These are phyloP conservation scores for Xeromyces bisporus DNA, from an alignment of 495 filamentous ascomycete genomes.

Conservation along the genomic window DNA sequence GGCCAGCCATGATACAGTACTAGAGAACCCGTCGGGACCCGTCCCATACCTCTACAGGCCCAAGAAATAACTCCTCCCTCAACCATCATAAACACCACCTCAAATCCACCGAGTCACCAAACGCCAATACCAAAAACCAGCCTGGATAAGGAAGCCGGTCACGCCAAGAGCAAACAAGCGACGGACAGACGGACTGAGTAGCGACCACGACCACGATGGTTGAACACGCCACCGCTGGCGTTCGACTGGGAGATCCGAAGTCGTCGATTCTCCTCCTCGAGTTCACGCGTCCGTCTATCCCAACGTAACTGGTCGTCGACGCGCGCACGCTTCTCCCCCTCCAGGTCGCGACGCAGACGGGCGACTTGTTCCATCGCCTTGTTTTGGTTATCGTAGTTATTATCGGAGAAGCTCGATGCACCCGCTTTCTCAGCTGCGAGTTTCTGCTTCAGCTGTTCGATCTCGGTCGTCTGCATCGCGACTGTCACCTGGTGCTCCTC, in stretches of 20 bases:
- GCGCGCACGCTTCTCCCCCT: conserved; percentile 3
- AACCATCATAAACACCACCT: too few species aligned
- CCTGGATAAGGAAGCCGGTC: conserved; percentile 3
- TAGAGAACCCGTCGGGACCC: too few species aligned
- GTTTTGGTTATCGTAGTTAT: too few species aligned
- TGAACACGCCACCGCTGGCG: background rate
- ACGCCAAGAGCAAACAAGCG: conserved; percentile 1
- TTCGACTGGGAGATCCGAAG: conserved; percentile 5
- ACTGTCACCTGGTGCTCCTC: conserved; percentile 3
- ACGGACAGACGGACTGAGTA: conserved; percentile 8
- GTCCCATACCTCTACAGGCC: too few species aligned
- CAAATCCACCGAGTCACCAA: too few species aligned
- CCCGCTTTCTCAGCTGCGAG: conserved; percentile 1
- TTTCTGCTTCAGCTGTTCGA: conserved; percentile 1
- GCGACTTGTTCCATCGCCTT: background rate
- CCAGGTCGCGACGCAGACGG: conserved; percentile 3
- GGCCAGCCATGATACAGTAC: too few species aligned
- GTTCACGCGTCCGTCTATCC: conserved; percentile 2
- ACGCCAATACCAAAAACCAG: conserved; percentile 1
- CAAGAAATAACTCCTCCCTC: too few species aligned
- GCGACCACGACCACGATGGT: background rate
- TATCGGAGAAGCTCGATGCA: background rate
- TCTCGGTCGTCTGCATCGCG: conserved; percentile 2
- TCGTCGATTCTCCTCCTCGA: conserved; percentile 5
- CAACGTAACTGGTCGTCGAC: conserved; percentile 4